Evolutionary conservation across 139 green algal genomes (phyloP).

Genomic region (Medakamo hakoo): DNA sequence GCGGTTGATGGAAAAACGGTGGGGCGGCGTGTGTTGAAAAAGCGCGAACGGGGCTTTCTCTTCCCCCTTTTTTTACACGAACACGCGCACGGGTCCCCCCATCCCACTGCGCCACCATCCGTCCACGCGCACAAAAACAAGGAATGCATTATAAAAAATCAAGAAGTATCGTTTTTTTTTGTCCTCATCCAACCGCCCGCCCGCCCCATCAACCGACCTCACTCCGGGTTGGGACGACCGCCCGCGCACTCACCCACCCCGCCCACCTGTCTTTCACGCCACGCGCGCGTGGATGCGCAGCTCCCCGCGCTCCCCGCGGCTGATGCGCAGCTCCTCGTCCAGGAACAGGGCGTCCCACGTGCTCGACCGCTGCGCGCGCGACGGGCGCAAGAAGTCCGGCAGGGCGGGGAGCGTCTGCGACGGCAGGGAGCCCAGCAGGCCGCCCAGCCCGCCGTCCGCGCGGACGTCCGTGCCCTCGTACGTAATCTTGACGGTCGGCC

Average conservation of each 20-base stretch:
- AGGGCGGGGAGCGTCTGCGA: constrained; percentile 19
- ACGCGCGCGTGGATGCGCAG: too few species aligned
- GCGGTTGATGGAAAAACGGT: too few species aligned
- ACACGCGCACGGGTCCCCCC: neutral
- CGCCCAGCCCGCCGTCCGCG: constrained; percentile 13
- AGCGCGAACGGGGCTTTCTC: neutral
- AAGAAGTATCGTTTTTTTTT: neutral
- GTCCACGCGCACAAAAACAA: too few species aligned
- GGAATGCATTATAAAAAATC: neutral
- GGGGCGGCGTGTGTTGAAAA: neutral
- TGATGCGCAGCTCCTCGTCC: constrained; percentile 31
- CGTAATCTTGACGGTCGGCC: constrained; percentile 9
- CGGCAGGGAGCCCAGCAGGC: constrained; percentile 21
- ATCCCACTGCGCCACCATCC: too few species aligned
- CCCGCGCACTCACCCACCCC: too few species aligned
- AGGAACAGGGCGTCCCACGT: constrained; percentile 33
- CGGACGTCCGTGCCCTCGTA: constrained; percentile 12
- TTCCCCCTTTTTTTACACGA: neutral
- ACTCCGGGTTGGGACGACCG: neutral
- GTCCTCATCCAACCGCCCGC: neutral
- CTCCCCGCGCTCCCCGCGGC: constrained; percentile 22
- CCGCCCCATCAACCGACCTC: neutral
- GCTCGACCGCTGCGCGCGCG: constrained; percentile 4
- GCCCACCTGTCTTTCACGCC: too few species aligned
- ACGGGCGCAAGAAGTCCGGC: constrained; percentile 14